Percentiles rank a stretch among this genome's conserved stretches.
Conservation (phyloP, 2,329 filamentous ascomycete species). For the Clarireedia hainanense region DNA sequence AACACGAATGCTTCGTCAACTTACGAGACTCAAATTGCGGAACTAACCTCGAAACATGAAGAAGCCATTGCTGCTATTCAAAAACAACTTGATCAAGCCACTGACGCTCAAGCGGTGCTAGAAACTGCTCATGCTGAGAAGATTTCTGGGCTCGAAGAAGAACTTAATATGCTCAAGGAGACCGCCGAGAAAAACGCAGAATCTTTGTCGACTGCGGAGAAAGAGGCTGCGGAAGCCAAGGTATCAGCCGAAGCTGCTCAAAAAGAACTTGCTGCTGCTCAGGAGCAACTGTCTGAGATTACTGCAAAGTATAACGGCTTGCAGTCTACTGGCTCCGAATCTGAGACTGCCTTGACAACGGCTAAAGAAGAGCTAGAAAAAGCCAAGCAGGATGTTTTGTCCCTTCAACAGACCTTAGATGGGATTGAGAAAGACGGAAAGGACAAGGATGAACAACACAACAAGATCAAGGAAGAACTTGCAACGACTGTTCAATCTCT, state of each 20-base stretch:
- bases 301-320: conserved; percentile 31
- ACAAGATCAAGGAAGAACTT: conserved; percentile 25
- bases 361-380: conserved; percentile 25
- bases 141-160: conserved; percentile 38
- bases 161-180: conserved; percentile 39
- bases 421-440: conserved; percentile 37
- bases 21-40: conserved; percentile 42
- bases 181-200: conserved; percentile 32
- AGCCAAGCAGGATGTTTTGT: conserved; percentile 38
- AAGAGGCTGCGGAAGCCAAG: conserved; percentile 43
- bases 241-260: conserved; percentile 35
- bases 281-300: conserved; percentile 24
- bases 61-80: conserved; percentile 41
- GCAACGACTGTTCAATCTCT: conserved; percentile 21
- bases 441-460: conserved; percentile 25
- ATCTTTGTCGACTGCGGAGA: conserved; percentile 14
- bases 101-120: conserved; percentile 38
- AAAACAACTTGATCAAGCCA: conserved; percentile 46
- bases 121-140: conserved; percentile 39
- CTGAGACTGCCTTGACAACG: conserved; percentile 37
- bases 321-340: conserved; percentile 35
- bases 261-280: conserved; percentile 35
- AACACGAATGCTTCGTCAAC: conserved; percentile 35
- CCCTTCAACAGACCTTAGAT: conserved; percentile 42
- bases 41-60: conserved; percentile 45